Conservation (phyloP, 2,329 filamentous ascomycete genomes). For the Alternaria brassicae region DNA sequence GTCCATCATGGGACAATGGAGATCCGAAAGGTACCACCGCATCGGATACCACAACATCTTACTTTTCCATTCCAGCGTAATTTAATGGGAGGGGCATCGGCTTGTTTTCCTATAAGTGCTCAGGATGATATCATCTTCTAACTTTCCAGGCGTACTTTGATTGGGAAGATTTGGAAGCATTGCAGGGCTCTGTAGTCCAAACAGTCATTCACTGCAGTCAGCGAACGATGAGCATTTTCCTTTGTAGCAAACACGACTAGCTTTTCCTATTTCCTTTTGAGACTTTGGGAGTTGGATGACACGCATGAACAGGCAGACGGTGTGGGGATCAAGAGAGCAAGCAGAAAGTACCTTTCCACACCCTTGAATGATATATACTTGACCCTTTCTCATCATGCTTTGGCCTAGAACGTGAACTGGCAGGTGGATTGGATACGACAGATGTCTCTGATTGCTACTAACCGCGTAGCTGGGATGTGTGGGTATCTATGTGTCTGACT, state of each 20-base stretch:
- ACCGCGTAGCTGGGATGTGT: constrained; percentile 14
- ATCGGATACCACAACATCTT: neutral
- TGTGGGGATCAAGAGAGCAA: constrained; percentile 5
- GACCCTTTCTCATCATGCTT: neutral
- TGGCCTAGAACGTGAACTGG: neutral
- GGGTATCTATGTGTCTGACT: neutral
- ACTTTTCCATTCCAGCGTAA: neutral
- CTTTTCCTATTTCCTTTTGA: constrained; percentile 7
- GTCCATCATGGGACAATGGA: neutral
- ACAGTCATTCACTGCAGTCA: constrained; percentile 30
- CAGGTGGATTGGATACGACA: neutral
- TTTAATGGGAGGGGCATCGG: neutral
- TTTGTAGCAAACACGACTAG: constrained; percentile 29
- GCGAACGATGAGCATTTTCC: constrained; percentile 25
- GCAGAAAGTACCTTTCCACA: constrained; percentile 8
- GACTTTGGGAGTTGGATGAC: constrained; percentile 20
- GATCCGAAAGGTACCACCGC: neutral
- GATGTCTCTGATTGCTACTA: neutral
- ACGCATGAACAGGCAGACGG: constrained; percentile 1
- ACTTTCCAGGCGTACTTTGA: neutral
- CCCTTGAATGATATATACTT: constrained; percentile 48
- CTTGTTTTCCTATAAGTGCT: neutral
- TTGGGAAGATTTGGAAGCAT: neutral
- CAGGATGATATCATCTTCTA: constrained; percentile 1
- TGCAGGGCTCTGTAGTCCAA: neutral